Conservation (phyloP, 495 filamentous ascomycete species). For the Haplographium delicatum region DNA sequence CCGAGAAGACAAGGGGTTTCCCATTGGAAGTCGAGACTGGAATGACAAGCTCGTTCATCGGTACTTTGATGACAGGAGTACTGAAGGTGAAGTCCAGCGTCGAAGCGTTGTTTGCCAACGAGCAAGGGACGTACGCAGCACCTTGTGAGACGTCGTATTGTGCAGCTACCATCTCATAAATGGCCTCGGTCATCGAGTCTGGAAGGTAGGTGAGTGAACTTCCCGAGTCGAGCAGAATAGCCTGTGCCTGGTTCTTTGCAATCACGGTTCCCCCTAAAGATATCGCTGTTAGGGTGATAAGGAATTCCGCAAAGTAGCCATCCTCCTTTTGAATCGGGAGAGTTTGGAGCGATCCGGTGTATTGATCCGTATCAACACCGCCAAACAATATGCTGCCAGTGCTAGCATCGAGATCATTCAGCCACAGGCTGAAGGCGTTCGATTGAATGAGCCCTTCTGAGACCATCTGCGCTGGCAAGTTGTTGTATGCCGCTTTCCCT, state of each 20-base stretch:
- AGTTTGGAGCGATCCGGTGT: constrained; percentile 61
- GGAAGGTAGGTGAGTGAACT: constrained; percentile 87
- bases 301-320: constrained; percentile 64
- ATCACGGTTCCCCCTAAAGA: constrained; percentile 39
- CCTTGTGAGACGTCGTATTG: constrained; percentile 51
- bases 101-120: constrained; percentile 48
- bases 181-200: constrained; percentile 51
- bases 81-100: constrained; percentile 68
- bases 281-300: constrained; percentile 68
- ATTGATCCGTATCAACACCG: constrained; percentile 81
- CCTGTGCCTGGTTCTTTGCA: constrained; percentile 52
- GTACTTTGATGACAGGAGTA: constrained; percentile 61
- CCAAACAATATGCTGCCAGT: constrained; percentile 87
- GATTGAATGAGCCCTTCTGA: constrained; percentile 65
- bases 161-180: constrained; percentile 63
- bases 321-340: constrained; percentile 64
- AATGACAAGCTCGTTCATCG: constrained; percentile 73
- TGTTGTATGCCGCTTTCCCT: constrained; percentile 59
- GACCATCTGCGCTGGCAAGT: constrained; percentile 72
- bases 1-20: constrained; percentile 47
- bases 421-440: constrained; percentile 83
- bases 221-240: constrained; percentile 86
- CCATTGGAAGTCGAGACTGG: constrained; percentile 47
- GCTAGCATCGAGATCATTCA: constrained; percentile 72
- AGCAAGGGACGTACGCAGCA: constrained; percentile 70